Conservation (phyloP, 2,329 filamentous ascomycete species). For the Proliferodiscus dingleyae region DNA sequence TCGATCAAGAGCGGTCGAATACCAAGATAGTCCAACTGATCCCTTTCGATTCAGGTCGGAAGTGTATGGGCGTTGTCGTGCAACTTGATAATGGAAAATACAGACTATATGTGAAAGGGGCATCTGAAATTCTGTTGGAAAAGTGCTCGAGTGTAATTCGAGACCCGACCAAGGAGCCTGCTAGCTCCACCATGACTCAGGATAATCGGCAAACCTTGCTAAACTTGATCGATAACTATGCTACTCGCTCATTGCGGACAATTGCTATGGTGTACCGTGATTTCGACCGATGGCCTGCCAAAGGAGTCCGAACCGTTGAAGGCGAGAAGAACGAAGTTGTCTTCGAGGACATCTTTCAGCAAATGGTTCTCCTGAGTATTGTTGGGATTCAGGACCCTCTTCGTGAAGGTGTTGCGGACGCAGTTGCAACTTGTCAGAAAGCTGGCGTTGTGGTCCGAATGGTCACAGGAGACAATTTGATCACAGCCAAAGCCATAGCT, state of each 20-base stretch:
- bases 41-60: constrained; percentile 40
- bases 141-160: constrained; percentile 47
- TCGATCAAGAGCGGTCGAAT: constrained; percentile 58
- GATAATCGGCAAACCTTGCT: constrained; percentile 51
- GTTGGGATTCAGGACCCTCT: constrained; percentile 74
- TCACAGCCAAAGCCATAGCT: constrained; percentile 69
- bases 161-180: constrained; percentile 53
- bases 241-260: constrained; percentile 64
- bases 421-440: constrained; percentile 60
- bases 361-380: constrained; percentile 69
- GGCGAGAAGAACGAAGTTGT: constrained; percentile 58
- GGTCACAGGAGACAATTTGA: constrained; percentile 69
- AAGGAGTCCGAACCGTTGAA: constrained; percentile 47
- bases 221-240: constrained; percentile 55
- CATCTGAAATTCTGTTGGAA: constrained; percentile 45
- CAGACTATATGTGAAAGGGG: constrained; percentile 48
- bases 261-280: constrained; percentile 72
- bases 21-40: constrained; percentile 52
- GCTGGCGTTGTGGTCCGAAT: constrained; percentile 70
- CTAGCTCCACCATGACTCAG: constrained; percentile 46
- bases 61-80: constrained; percentile 65
- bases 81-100: constrained; percentile 42
- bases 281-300: constrained; percentile 64
- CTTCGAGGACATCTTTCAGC: constrained; percentile 63
- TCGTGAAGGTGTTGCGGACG: constrained; percentile 60